A percentile compares a stretch with the other conserved stretches of the same genome.
phyloP scores from a whole-genome alignment of 176 grass and related monocot species.

The Eleusine coracana region DNA sequence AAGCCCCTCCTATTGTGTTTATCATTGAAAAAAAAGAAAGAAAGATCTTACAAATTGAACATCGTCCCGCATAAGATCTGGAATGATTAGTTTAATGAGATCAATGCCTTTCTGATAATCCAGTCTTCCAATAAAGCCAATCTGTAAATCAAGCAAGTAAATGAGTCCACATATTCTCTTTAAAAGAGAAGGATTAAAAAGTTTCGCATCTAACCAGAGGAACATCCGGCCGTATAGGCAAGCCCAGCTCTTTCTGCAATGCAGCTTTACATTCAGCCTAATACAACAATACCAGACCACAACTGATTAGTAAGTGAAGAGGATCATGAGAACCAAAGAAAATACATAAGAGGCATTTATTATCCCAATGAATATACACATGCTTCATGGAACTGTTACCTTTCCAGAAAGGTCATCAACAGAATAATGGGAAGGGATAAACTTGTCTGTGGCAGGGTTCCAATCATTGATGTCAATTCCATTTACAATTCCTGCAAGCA shows the following conservation, averaged over 20 bases:
- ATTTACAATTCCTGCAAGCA: slow-evolving; percentile 79
- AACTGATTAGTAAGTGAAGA: slow-evolving; percentile 17
- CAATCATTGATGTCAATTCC: slow-evolving; percentile 91
- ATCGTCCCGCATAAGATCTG: slow-evolving; percentile 71
- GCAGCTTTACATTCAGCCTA: slow-evolving; percentile 90
- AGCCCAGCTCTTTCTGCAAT: slow-evolving; percentile 81
- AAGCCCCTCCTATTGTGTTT: too few relatives aligned
- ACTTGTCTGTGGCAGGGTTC: slow-evolving; percentile 74
- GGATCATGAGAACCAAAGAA: slow-evolving; percentile 12
- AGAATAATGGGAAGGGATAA: slow-evolving; percentile 81
- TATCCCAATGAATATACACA: neutral
- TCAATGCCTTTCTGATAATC: slow-evolving; percentile 98
- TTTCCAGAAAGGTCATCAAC: slow-evolving; percentile 91
- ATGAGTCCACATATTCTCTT: slow-evolving; percentile 25
- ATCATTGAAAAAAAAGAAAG: too few relatives aligned
- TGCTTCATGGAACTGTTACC: slow-evolving; percentile 41
- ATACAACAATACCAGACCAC: slow-evolving; percentile 29
- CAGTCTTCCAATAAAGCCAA: slow-evolving; percentile 98
- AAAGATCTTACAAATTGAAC: slow-evolving; percentile 40
- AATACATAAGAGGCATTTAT: neutral
- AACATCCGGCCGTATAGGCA: slow-evolving; percentile 62
- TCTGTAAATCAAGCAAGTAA: slow-evolving; percentile 58
- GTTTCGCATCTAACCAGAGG: slow-evolving; percentile 70
- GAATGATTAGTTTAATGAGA: slow-evolving; percentile 69
- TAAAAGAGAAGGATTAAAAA: slow-evolving; percentile 1